phyloP scores from a whole-genome alignment of 352 stramenopile genomes.

The Phytopythium kandeliae region DNA sequence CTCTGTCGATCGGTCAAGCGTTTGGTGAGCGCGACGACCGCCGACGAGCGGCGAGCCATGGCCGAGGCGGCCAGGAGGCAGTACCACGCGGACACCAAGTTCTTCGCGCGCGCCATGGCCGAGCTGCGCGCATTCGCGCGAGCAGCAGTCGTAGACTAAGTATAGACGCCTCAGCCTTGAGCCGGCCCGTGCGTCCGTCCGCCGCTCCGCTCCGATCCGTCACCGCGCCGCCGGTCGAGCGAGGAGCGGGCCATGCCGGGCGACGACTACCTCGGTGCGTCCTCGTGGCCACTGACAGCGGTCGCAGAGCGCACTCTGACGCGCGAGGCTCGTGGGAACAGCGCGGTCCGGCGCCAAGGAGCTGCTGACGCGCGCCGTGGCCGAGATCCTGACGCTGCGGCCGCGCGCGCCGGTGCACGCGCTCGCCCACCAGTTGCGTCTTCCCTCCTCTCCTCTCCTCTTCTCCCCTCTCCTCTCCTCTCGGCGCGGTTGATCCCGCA shows the following conservation, averaged over 20 bases:
- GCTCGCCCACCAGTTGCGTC: slow-evolving; percentile 6
- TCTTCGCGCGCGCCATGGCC: slow-evolving; percentile 41
- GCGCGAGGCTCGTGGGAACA: background rate
- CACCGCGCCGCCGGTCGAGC: background rate
- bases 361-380: background rate
- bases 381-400: slow-evolving; percentile 4
- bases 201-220: no score
- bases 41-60: no score
- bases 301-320: background rate
- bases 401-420: slow-evolving; percentile 1
- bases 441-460: background rate
- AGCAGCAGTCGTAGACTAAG: background rate
- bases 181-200: no score
- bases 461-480: background rate
- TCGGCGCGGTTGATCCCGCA: no score
- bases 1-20: no score
- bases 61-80: slow-evolving; percentile 27
- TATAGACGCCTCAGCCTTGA: no score
- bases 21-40: no score
- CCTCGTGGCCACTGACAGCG: background rate
- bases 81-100: slow-evolving; percentile 54
- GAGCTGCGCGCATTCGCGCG: slow-evolving; percentile 24
- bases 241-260: background rate
- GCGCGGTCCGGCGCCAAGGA: slow-evolving; percentile 5
- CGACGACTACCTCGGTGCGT: slow-evolving; percentile 5